Base-by-base conservation (phyloP, 495 filamentous ascomycete species). In the Podospora conica region DNA sequence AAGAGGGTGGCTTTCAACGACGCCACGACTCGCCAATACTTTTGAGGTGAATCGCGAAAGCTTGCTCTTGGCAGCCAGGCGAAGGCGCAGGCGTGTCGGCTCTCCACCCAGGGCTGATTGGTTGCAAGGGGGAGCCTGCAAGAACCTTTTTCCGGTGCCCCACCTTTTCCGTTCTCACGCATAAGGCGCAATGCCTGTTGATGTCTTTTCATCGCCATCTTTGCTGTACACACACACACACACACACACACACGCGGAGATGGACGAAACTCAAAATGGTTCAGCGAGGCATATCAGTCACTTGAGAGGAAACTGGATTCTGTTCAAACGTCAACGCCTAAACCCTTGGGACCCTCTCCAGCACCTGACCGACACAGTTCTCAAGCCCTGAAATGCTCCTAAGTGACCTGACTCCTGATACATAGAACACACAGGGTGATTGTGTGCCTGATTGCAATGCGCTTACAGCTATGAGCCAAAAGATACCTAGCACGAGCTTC, bases 31-130 rank as follows among this genome's bases (percentile, higher is more conserved):
- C 58, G 64, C 48, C 56, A 59, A 65, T 25, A 55, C 64, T 61
- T 61, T 66, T 66, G 64, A 66, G 58, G 58, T 58, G 64, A 55
- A n/a, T 29, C 40, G n/a, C 23, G 56, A 55, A 66, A 27, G 58
- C 60, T 48, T n/a, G 58, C 9, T 9, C 28, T n/a, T 31, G 20
- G 27, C 53, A 48, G 21, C 20, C 53, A 58, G 56, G 55, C 55
- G 33, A 31, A 65, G 63, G 63, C 55, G 33, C 55, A 65, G 63
- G 63, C 29, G 23, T 54, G 29, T 21, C 24, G n/a, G 21, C 24
- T 20, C 2, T 29, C 23, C 61, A 53, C 61, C 55, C 54, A 29
- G 22, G 24, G 18, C 28, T 12, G 27, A 28, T 27, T 22, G 61
- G 40, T 23, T 53, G 22, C 23, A 61, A 25, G 12, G 53, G 6